Conservation (phyloP, 305 asterid species). For the Rubia balearica region DNA sequence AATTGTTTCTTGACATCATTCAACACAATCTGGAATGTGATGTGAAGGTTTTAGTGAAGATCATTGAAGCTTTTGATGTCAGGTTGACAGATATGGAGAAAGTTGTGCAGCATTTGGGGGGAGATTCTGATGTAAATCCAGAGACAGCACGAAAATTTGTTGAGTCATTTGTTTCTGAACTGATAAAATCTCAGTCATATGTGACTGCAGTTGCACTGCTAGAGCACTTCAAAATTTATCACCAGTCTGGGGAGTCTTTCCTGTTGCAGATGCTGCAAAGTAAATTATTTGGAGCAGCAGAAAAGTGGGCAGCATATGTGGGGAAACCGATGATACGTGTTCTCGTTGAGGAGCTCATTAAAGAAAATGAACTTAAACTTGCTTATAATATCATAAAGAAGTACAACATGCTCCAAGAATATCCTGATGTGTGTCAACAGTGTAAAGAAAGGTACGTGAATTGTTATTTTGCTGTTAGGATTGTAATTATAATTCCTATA, state of each 20-base stretch:
- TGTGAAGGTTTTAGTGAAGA: slow-evolving; percentile 53
- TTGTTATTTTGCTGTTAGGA: slow-evolving; percentile 17
- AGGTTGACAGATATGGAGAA: slow-evolving; percentile 44
- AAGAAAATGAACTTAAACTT: slow-evolving; percentile 39
- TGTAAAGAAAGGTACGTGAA: slow-evolving; percentile 70
- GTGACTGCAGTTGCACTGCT: slow-evolving; percentile 56
- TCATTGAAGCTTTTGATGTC: slow-evolving; percentile 57
- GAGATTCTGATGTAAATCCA: slow-evolving; percentile 25
- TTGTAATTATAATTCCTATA: slow-evolving; percentile 12
- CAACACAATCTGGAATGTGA: slow-evolving; percentile 42
- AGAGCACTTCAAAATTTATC: slow-evolving; percentile 60
- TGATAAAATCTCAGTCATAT: slow-evolving; percentile 52
- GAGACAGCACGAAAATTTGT: slow-evolving; percentile 47
- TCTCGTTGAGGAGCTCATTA: slow-evolving; percentile 58
- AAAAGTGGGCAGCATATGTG: slow-evolving; percentile 84
- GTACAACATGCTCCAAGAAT: slow-evolving; percentile 60
- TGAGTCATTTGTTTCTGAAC: slow-evolving; percentile 45
- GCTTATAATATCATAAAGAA: slow-evolving; percentile 64
- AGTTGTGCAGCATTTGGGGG: slow-evolving; percentile 30
- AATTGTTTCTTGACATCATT: slow-evolving; percentile 45
- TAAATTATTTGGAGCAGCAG: slow-evolving; percentile 67
- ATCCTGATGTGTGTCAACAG: slow-evolving; percentile 77
- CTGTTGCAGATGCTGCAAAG: slow-evolving; percentile 58
- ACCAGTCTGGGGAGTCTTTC: slow-evolving; percentile 51
- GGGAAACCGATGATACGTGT: slow-evolving; percentile 61